Base-by-base conservation (phyloP, 768 basidiomycete species). In the Boletellus ananas region DNA sequence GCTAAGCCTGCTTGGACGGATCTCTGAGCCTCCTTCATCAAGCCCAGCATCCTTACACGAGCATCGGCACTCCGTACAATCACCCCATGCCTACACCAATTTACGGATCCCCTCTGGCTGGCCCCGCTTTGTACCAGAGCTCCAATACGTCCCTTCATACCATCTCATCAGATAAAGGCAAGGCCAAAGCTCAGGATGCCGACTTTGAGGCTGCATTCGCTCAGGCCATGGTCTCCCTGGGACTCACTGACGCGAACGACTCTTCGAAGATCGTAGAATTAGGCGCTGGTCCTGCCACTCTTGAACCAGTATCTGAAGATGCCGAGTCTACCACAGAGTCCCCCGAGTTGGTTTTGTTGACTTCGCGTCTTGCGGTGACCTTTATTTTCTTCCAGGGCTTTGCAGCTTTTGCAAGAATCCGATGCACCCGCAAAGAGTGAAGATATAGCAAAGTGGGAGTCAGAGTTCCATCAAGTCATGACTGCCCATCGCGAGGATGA, bases 161-260 rank as follows among this genome's bases (percentile, higher is more conserved):
- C 52, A 38, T 59, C 46, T 48, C 59, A 45, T 54, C 54, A 20
- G 63, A 70, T 43, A 81, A 84, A 58, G 87, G 83, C 13, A 97
- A 95, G 64, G 90, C 87, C 2, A 94, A 91, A 63, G 80, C 74
- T 16, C 76, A 79, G 49, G 86, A 90, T 45, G 80, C 79, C 4
- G 90, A 90, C 65, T 90, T 91, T 50, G 90, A 92, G 57, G 85
- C 85, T n/a, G 90, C 89, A 10, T 91, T 92, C 68, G 84, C 82
- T 11, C 79, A 86, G 58, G 72, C 78, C 3, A 72, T 74, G 6
- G 80, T 79, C n/a, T 80, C 81, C 17, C 59, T 83, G n/a, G 66
- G 68, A 13, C 60, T 70, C 12, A 55, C 61, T 23, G 74, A 78
- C 54, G 53, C 67, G 21, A 72, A 73, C 27, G 72, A 66, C 42